Percentiles rank a stretch among this genome's conserved stretches.
These are phyloP conservation scores for Stephania japonica DNA, from an alignment of 164 flowering plant genomes.

Conservation along the genomic window DNA sequence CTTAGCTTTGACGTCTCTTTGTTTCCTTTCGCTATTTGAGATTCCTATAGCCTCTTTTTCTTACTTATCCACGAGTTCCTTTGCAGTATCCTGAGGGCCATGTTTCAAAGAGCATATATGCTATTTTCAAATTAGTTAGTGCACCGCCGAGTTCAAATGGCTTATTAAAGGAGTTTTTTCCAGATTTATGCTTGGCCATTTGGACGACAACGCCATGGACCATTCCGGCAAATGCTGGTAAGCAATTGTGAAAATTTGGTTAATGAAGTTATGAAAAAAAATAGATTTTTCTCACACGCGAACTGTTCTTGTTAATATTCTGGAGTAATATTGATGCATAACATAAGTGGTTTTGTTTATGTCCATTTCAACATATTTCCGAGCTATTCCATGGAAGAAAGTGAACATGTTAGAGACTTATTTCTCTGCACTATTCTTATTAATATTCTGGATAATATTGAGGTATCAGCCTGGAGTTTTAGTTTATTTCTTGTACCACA, in stretches of 20 bases:
- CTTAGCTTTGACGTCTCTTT: not conserved
- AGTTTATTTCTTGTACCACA: too few species aligned
- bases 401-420: not conserved
- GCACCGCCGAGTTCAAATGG: conserved; percentile 42
- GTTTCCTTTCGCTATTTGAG: not conserved
- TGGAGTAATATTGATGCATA: not conserved
- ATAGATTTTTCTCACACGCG: not conserved
- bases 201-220: conserved; percentile 99
- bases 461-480: too few species aligned
- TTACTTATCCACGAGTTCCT: conserved; percentile 9
- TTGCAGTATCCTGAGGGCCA: conserved; percentile 96
- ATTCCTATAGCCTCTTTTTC: not conserved
- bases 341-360: not conserved
- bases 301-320: not conserved
- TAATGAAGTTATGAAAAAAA: not conserved
- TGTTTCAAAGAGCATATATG: conserved; percentile 88
- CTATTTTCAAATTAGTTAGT: conserved; percentile 57
- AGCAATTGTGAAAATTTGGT: conserved; percentile 2
- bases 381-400: not conserved
- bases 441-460: too few species aligned
- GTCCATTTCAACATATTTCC: not conserved
- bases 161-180: conserved; percentile 57
- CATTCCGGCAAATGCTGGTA: conserved; percentile 97
- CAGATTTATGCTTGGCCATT: conserved; percentile 75
- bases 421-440: too few species aligned